Conservation (phyloP, 2,329 filamentous ascomycete species). For the Pyrenophora tritici-repentis region DNA sequence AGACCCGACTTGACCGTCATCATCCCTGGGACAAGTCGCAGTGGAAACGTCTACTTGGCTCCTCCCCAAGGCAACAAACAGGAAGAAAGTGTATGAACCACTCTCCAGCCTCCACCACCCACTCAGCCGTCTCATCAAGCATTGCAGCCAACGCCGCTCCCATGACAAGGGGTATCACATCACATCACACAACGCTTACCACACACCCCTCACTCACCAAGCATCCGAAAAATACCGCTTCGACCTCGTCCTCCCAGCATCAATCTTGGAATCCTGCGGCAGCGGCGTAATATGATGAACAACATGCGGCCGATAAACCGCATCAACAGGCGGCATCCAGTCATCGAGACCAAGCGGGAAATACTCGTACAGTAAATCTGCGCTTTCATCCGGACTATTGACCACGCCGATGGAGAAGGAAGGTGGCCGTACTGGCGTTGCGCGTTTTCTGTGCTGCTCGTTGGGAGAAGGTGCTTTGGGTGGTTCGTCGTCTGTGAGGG, state of each 20-base stretch:
- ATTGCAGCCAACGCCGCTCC: too few relatives aligned
- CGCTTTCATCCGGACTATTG: conserved; percentile 72
- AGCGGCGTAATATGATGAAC: conserved; percentile 77
- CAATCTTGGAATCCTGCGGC: conserved; percentile 53
- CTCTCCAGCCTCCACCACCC: too few relatives aligned
- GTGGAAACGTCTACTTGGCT: too few relatives aligned
- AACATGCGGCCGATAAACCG: conserved; percentile 87
- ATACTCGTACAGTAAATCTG: conserved; percentile 90
- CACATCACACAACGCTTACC: too few relatives aligned
- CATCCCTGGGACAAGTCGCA: too few relatives aligned
- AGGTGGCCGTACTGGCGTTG: conserved; percentile 49
- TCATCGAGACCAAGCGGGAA: conserved; percentile 91
- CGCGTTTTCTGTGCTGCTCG: conserved; percentile 40
- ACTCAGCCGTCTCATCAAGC: too few relatives aligned
- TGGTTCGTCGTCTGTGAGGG: conserved; percentile 61
- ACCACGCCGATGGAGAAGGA: conserved; percentile 56
- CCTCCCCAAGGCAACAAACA: too few relatives aligned
- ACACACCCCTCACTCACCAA: too few relatives aligned
- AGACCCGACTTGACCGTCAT: too few relatives aligned
- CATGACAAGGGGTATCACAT: conserved; percentile 8
- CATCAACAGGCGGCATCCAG: conserved; percentile 89
- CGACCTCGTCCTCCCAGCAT: conserved; percentile 50
- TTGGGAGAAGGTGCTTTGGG: conserved; percentile 47
- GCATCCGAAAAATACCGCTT: conserved; percentile 57
- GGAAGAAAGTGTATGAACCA: too few relatives aligned